A percentile compares a stretch with the other conserved stretches of the same genome.
Evolutionary conservation across 2,329 filamentous ascomycete genomes (phyloP).

Genomic region (Trichoderma breve): DNA sequence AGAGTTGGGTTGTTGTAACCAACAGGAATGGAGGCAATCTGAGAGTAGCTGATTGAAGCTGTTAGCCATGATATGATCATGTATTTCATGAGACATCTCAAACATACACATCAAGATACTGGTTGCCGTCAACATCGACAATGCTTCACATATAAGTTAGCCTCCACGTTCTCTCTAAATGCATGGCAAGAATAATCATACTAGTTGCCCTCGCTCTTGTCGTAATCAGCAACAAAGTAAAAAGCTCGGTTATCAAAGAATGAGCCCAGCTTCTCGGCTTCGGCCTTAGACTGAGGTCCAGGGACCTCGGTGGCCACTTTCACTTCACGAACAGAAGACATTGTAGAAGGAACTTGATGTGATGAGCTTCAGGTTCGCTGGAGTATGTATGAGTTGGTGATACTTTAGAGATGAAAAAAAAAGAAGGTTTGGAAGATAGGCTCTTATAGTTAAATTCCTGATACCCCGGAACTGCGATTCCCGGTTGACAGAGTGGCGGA

Average conservation of each 20-base stretch:
- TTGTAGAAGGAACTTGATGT: constrained; percentile 12
- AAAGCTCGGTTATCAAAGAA: constrained; percentile 53
- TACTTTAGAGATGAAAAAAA: background rate
- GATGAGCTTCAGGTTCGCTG: background rate
- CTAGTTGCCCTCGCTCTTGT: constrained; percentile 53
- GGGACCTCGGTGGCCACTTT: constrained; percentile 40
- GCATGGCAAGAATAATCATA: constrained; percentile 16
- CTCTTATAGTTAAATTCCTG: constrained; percentile 44
- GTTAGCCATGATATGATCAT: background rate
- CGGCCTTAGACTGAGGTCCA: constrained; percentile 40
- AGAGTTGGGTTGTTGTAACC: constrained; percentile 78
- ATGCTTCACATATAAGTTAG: constrained; percentile 32
- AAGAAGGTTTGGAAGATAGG: background rate
- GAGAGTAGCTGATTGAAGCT: constrained; percentile 58
- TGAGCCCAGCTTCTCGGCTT: constrained; percentile 42
- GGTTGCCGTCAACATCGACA: constrained; percentile 50
- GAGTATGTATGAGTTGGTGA: background rate
- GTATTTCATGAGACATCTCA: background rate
- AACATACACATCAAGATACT: constrained; percentile 48
- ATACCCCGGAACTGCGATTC: constrained; percentile 67
- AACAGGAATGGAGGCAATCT: constrained; percentile 80
- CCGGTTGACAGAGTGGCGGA: constrained; percentile 11
- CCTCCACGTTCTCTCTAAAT: background rate
- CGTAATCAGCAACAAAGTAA: constrained; percentile 53
- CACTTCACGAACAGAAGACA: constrained; percentile 36